These are phyloP conservation scores for Abelmoschus esculentus DNA, from an alignment of 345 rosid species.

Conservation along the genomic window DNA sequence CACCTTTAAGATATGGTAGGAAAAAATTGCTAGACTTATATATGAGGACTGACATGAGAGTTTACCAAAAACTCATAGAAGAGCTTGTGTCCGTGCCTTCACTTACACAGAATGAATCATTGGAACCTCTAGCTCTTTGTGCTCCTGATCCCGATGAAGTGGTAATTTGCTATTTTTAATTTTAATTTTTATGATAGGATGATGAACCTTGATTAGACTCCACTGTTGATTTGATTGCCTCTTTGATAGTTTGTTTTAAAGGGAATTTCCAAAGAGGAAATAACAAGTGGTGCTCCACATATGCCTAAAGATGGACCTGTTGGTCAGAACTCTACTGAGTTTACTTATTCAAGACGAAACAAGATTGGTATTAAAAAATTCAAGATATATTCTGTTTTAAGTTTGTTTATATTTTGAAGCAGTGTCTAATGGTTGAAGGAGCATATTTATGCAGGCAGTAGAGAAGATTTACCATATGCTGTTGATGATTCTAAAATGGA, in stretches of 20 bases:
- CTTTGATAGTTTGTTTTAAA: background rate
- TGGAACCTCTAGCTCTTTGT: constrained; percentile 75
- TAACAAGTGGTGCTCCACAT: background rate
- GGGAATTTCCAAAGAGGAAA: constrained; percentile 65
- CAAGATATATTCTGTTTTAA: constrained; percentile 11
- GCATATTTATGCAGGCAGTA: constrained; percentile 51
- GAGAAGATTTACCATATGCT: constrained; percentile 46
- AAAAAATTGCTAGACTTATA: background rate
- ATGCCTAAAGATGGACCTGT: background rate
- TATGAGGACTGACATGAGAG: constrained; percentile 45
- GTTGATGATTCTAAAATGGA: constrained; percentile 45
- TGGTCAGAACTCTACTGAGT: background rate
- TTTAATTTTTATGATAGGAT: background rate
- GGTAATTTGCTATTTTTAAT: constrained; percentile 32
- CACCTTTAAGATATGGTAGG: constrained; percentile 22
- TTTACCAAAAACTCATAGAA: constrained; percentile 16
- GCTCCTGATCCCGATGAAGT: constrained; percentile 67
- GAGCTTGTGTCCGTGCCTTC: constrained; percentile 60
- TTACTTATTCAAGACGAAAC: background rate
- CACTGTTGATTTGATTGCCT: constrained; percentile 17
- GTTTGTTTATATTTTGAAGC: constrained; percentile 3
- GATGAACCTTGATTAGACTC: constrained; percentile 11
- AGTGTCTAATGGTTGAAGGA: constrained; percentile 9
- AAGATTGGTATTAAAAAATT: constrained; percentile 30
- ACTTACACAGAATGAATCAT: constrained; percentile 59